A percentile compares a stretch with the other conserved stretches of the same genome.
Evolutionary conservation across 352 stramenopile genomes (phyloP).

Genomic region (Phytophthora cryptogea): DNA sequence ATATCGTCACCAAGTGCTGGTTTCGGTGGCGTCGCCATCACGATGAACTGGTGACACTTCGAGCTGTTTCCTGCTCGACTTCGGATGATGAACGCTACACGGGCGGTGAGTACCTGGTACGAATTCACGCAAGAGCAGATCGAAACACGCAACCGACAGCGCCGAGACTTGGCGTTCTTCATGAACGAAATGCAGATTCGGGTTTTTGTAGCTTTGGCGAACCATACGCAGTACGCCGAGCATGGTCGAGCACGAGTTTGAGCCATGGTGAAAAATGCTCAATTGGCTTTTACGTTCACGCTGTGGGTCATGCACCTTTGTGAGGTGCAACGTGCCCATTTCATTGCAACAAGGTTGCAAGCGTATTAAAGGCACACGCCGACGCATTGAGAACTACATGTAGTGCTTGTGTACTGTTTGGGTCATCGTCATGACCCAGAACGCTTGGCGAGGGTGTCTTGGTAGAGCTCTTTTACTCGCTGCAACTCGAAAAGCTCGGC

Average conservation of each 20-base stretch:
- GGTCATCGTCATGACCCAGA: slow-evolving; percentile 62
- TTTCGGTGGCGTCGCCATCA: slow-evolving; percentile 56
- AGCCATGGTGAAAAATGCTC: slow-evolving; percentile 53
- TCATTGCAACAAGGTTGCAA: slow-evolving; percentile 47
- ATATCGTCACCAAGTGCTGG: slow-evolving; percentile 69
- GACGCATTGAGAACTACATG: slow-evolving; percentile 59
- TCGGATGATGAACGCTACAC: slow-evolving; percentile 39
- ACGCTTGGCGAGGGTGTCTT: slow-evolving; percentile 66
- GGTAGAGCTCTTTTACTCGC: slow-evolving; percentile 53
- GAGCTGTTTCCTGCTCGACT: slow-evolving; percentile 49
- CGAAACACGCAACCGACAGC: slow-evolving; percentile 44
- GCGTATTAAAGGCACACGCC: slow-evolving; percentile 59
- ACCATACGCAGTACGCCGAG: slow-evolving; percentile 43
- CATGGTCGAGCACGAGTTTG: slow-evolving; percentile 47
- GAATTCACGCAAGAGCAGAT: slow-evolving; percentile 66
- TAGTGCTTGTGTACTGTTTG: slow-evolving; percentile 39
- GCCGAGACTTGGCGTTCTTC: slow-evolving; percentile 68
- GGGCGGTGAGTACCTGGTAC: slow-evolving; percentile 68
- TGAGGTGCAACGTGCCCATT: slow-evolving; percentile 36
- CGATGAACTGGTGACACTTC: slow-evolving; percentile 43
- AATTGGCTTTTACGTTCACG: slow-evolving; percentile 55
- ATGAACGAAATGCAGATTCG: slow-evolving; percentile 61
- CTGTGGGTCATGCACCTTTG: slow-evolving; percentile 51
- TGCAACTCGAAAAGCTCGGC: slow-evolving; percentile 54
- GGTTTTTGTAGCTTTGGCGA: slow-evolving; percentile 59